Evolutionary conservation across 176 grass and related monocot species (phyloP).

Genomic region (Bolboschoenus planiculmis): DNA sequence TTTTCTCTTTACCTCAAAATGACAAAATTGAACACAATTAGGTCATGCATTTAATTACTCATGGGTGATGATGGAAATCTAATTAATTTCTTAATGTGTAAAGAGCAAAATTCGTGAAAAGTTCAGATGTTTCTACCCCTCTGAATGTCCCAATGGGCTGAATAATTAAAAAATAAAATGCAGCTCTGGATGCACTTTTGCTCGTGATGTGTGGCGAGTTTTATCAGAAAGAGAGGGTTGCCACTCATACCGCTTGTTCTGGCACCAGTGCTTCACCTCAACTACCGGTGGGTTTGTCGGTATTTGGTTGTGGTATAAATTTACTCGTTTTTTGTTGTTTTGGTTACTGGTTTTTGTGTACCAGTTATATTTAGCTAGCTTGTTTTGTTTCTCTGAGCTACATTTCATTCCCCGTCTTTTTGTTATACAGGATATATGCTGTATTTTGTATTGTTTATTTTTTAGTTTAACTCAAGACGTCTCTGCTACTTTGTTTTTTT

Average conservation of each 20-base stretch:
- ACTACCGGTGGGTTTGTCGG: no score
- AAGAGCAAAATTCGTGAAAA: background rate
- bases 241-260: background rate
- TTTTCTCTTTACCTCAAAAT: background rate
- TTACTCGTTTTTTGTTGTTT: no score
- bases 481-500: background rate
- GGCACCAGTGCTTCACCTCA: no score
- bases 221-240: background rate
- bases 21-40: background rate
- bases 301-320: no score
- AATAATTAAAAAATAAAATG: background rate
- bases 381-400: no score
- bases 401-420: background rate
- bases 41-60: background rate
- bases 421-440: background rate
- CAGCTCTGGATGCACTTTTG: background rate
- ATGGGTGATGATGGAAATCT: background rate
- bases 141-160: background rate
- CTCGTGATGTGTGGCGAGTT: background rate
- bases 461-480: background rate
- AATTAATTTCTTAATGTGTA: no score
- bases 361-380: no score
- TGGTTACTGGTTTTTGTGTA: no score
- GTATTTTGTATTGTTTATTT: background rate
- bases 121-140: background rate